Base-by-base conservation (phyloP, 768 basidiomycete genomes). In the Suillus subluteus region DNA sequence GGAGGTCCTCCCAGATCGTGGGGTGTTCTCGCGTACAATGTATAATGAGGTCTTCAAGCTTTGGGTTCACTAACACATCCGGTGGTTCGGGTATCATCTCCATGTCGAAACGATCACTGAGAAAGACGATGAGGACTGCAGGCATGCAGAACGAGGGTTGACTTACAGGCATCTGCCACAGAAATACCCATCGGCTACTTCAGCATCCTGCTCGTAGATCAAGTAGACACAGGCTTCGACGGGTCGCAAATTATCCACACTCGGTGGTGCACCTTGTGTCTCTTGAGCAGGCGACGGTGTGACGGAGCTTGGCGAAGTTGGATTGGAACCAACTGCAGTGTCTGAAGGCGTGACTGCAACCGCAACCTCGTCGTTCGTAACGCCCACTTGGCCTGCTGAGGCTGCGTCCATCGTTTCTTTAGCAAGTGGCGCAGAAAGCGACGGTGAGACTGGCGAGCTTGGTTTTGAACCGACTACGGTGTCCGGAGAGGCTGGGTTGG, bases 141-240 rank as follows among this genome's bases (percentile, higher is more conserved):
- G 12, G n/a, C 26, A 35, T 15, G 15, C 15, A 63, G 8, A 44
- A 55, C 7, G 63, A 65, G 18, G 35, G 59, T 4, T 35, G 61
- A 81, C 87, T 74, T 63, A 87, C 88, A 76, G 69, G 83, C 88
- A 90, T 43, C 87, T 76, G 59, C 72, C 77, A 65, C 88, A 89
- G 50, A 78, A 79, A 15, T 72, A 62, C 15, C 75, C 76, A 52
- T 74, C 50, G 62, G 70, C 66, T 30, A 78, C 43, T 43, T 79
- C 66, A 30, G 76, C 76, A 41, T 79, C 77, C 62, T 67, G 67
- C 61, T 75, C 78, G 59, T 79, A 81, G 64, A 78, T 76, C 55
- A 74, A 62, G 48, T 74, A 58, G 30, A 87, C 81, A 32, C 87
- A 77, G 13, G 79, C 80, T 63, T 76, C 77, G 26, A 86, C 71